Evolutionary conservation across 106 monocot genomes (phyloP).

Genomic region (Apostasia shenzhenica): DNA sequence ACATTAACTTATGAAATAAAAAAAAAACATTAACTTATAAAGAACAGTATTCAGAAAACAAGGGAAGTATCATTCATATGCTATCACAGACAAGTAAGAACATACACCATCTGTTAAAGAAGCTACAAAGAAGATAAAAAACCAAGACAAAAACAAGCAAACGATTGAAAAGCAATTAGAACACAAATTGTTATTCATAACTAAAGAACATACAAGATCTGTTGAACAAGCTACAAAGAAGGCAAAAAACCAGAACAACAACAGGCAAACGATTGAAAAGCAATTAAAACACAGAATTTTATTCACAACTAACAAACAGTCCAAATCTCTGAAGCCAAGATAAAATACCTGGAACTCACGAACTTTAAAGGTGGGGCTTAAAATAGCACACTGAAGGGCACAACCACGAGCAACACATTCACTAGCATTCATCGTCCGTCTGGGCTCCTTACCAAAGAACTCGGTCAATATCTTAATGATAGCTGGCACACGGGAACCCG

Average conservation of each 20-base stretch:
- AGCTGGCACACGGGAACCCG: conserved; percentile 62
- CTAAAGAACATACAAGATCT: no score
- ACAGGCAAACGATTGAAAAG: neutral
- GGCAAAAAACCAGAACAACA: neutral
- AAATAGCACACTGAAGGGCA: conserved; percentile 58
- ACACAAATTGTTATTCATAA: no score
- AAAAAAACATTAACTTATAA: neutral
- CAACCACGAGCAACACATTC: conserved; percentile 68
- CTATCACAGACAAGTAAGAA: neutral
- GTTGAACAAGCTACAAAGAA: no score
- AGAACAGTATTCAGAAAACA: neutral
- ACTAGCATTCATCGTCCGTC: conserved; percentile 55
- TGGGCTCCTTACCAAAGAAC: conserved; percentile 50
- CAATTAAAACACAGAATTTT: neutral
- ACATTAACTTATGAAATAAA: neutral
- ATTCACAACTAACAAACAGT: no score
- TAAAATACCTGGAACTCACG: conserved; percentile 55
- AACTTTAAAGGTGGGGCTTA: conserved; percentile 59
- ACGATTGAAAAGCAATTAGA: neutral
- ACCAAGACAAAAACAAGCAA: neutral
- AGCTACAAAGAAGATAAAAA: neutral
- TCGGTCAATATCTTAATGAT: conserved; percentile 38
- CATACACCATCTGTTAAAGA: no score
- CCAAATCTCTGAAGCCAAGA: neutral
- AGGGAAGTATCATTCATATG: neutral